phyloP scores from a whole-genome alignment of 1,284 basidiomycete genomes.

The Heterobasidion irregulare region DNA sequence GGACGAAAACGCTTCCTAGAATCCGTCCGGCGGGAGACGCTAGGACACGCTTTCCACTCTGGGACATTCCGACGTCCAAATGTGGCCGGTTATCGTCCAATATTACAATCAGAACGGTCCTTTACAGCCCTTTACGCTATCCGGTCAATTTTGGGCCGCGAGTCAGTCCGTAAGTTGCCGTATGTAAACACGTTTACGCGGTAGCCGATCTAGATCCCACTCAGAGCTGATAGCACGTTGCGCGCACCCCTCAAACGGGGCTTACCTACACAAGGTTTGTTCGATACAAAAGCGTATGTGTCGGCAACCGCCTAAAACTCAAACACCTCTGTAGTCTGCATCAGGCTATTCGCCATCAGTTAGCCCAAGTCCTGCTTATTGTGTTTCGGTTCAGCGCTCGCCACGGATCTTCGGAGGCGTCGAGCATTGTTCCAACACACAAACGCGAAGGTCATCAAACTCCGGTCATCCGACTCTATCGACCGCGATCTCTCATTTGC shows the following conservation, averaged over 20 bases:
- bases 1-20: slow-evolving; percentile 7
- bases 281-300: not conserved
- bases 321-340: not conserved
- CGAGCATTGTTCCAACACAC: too few species aligned
- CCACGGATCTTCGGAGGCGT: too few species aligned
- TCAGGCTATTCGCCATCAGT: too few species aligned
- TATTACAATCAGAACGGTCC: not conserved
- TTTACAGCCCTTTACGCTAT: not conserved
- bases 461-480: not conserved
- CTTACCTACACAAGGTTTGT: not conserved
- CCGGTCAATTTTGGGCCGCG: not conserved
- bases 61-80: not conserved
- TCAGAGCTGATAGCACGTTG: not conserved
- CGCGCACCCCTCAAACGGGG: not conserved
- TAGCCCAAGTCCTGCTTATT: too few species aligned
- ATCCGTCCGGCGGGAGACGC: not conserved
- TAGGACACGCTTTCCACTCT: too few species aligned
- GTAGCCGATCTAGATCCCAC: too few species aligned
- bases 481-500: not conserved
- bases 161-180: not conserved
- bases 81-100: not conserved
- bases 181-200: not conserved
- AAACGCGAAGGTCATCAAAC: not conserved
- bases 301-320: not conserved
- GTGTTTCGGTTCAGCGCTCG: too few species aligned